phyloP scores from a whole-genome alignment of 2,329 filamentous ascomycete genomes.

The Simplicillium aogashimaense region DNA sequence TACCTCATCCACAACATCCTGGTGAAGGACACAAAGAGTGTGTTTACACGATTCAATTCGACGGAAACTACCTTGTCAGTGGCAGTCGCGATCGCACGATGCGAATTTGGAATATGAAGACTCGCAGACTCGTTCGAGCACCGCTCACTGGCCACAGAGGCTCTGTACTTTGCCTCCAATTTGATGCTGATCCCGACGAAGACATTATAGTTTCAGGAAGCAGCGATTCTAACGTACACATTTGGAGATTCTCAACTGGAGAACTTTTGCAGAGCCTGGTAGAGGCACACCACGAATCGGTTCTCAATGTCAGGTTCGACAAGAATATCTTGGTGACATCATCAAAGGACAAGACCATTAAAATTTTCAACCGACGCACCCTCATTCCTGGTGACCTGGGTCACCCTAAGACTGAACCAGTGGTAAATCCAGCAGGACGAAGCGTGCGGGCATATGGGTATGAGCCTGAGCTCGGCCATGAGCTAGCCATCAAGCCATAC shows the following conservation, averaged over 20 bases:
- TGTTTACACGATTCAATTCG: conserved; percentile 91
- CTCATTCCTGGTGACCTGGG: conserved; percentile 52
- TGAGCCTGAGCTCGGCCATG: conserved; percentile 32
- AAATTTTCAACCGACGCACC: conserved; percentile 78
- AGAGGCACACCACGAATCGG: conserved; percentile 77
- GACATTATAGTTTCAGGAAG: conserved; percentile 94
- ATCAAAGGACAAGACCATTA: conserved; percentile 95
- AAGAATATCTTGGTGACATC: conserved; percentile 88
- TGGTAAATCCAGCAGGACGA: conserved; percentile 41
- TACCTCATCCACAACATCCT: conserved; percentile 72
- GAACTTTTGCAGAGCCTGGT: conserved; percentile 66
- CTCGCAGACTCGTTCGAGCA: conserved; percentile 62
- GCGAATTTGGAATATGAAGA: conserved; percentile 82
- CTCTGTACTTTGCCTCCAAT: conserved; percentile 90
- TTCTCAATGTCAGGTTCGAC: conserved; percentile 89
- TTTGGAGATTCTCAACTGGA: conserved; percentile 92
- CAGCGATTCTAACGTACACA: conserved; percentile 80
- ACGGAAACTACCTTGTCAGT: conserved; percentile 77
- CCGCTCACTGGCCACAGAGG: conserved; percentile 70
- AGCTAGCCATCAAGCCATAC: conserved; percentile 50
- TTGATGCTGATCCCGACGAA: conserved; percentile 77
- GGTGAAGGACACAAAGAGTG: conserved; percentile 85
- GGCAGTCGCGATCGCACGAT: conserved; percentile 84
- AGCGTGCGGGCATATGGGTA: conserved; percentile 46
- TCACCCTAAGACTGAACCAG: conserved; percentile 29